Base-by-base conservation (phyloP, 2,329 filamentous ascomycete species). In the Plenodomus lindquistii region DNA sequence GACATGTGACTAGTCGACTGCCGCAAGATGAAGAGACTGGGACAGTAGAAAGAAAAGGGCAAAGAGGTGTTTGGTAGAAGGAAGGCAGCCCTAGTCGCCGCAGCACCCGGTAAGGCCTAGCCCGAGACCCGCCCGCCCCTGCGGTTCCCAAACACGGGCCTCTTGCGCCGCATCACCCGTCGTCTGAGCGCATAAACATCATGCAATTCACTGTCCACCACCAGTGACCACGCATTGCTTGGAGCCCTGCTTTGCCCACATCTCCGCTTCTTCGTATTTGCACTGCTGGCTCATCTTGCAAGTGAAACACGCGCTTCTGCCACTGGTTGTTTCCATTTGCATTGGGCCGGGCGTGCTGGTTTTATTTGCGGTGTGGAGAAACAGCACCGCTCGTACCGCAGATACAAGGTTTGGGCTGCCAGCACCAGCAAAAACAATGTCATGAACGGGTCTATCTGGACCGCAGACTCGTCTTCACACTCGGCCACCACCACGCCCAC, bases 131-230 rank as follows among this genome's bases (percentile, higher is more conserved):
- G 24, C 19, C 40, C 35, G 37, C 51, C 54, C 48, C 40, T 54
- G 49, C 42, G 24, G 19, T 46, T 50, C 51, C 55, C 53, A 57
- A 63, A 63, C 57, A 63, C 48, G 41, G 52, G 27, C 27, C 27
- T n/a, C n/a, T 31, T 15, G 27, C 27, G 27, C 27, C 52, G 53
- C 57, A 60, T 54, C 53, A 50, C 37, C 53, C 51, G 46, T 50
- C 42, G 46, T 40, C 43, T 50, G 40, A 39, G 41, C 42, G 56
- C 54, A 62, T 63, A 61, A 57, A 59, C 57, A 55, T 47, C 57
- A 55, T 47, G 40, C 48, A 43, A 44, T 46, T 29, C 42, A 17
- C 46, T 40, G 29, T 37, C 24, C 44, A 44, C 50, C 22, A 35
- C 46, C 43, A 42, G 49, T n/a, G n/a, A n/a, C n/a, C 42, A 38